A percentile compares a stretch with the other conserved stretches of the same genome.
Conservation (phyloP, 768 basidiomycete species). For the Candolleomyces eurysporus region DNA sequence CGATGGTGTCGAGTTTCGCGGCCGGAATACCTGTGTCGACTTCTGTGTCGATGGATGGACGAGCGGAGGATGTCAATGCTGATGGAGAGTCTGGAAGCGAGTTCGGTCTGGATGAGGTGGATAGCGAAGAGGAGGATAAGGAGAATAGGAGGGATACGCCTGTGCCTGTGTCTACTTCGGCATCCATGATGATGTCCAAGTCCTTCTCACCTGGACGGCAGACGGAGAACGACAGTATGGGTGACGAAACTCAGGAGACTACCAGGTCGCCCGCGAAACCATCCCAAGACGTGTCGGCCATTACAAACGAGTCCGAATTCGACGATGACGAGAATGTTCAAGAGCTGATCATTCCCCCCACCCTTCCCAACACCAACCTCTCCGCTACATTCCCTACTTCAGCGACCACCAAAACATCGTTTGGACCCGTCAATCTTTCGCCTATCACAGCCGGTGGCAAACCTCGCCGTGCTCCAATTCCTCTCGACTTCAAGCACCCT, state of each 20-base stretch:
- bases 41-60: neutral
- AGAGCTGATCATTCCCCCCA: slow-evolving; percentile 25
- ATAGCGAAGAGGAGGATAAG: slow-evolving; percentile 11
- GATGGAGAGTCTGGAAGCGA: slow-evolving; percentile 12
- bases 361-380: slow-evolving; percentile 21
- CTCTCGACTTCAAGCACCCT: slow-evolving; percentile 64
- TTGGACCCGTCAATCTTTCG: neutral
- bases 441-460: slow-evolving; percentile 18
- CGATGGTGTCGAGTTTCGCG: neutral
- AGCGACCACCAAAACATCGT: neutral
- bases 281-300: slow-evolving; percentile 11
- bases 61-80: neutral
- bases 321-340: slow-evolving; percentile 22
- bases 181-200: neutral
- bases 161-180: neutral
- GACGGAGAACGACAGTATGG: neutral
- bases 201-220: neutral
- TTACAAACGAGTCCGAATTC: slow-evolving; percentile 6
- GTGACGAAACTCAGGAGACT: neutral
- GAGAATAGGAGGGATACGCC: slow-evolving; percentile 12
- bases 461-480: slow-evolving; percentile 70
- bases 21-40: neutral
- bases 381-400: slow-evolving; percentile 4
- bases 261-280: neutral
- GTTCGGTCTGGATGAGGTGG: slow-evolving; percentile 14